Conservation (phyloP, 345 rosid species). For the Euphorbia pulcherrima region DNA sequence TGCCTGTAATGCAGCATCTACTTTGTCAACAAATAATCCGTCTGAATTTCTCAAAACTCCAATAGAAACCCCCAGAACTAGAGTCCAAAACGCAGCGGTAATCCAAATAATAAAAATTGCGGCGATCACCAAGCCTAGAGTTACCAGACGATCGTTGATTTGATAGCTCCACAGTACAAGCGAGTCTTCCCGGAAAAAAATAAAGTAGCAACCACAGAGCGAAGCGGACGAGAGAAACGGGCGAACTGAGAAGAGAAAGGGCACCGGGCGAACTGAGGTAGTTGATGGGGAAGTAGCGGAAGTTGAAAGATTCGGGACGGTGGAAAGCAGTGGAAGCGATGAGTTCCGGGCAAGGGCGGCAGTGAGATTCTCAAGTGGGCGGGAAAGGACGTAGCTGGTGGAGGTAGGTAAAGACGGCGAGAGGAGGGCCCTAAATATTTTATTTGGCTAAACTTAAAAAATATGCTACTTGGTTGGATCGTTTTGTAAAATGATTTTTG, state of each 20-base stretch:
- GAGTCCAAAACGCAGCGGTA: conserved; percentile 21
- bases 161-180: conserved; percentile 30
- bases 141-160: conserved; percentile 29
- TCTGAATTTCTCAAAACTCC: conserved; percentile 31
- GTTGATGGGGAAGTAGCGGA: conserved; percentile 40
- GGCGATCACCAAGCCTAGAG: conserved; percentile 25
- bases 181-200: conserved; percentile 40
- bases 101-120: conserved; percentile 35
- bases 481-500: no score
- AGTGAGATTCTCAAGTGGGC: conserved; percentile 43
- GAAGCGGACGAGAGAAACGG: conserved; percentile 28
- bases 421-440: no score
- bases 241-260: conserved; percentile 31
- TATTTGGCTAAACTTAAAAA: no score
- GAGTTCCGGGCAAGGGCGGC: conserved; percentile 54
- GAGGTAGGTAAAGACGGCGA: no score
- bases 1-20: conserved; percentile 22
- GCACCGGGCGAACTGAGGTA: conserved; percentile 31
- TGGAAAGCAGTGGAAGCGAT: conserved; percentile 26
- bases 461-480: no score
- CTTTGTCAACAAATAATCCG: conserved; percentile 32
- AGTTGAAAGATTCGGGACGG: conserved; percentile 26
- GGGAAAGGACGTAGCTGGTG: conserved; percentile 39
- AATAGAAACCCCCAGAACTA: conserved; percentile 28
- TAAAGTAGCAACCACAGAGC: conserved; percentile 41